These are phyloP conservation scores for Claviceps sp. DNA, from an alignment of 2,329 filamentous ascomycete species.

Conservation along the genomic window DNA sequence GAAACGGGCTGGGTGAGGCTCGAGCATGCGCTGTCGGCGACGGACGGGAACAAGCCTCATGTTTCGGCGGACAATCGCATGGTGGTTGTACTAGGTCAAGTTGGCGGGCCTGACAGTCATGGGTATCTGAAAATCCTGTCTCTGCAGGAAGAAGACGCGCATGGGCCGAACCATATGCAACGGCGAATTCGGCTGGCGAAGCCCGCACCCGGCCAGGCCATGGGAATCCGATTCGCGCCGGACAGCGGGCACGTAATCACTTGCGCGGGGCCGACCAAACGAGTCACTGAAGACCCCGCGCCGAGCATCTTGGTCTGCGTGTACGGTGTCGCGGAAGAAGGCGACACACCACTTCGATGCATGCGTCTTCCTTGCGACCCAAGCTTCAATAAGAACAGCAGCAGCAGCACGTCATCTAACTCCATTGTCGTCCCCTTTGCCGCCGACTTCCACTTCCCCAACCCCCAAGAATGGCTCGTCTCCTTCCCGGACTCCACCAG, in stretches of 20 bases:
- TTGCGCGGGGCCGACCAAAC: conserved; percentile 2
- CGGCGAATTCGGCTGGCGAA: neutral
- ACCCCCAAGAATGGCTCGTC: conserved; percentile 3
- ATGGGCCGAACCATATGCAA: neutral
- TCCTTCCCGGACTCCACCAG: conserved; percentile 5
- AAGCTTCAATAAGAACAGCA: neutral
- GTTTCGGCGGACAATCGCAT: conserved; percentile 4
- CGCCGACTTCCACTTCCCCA: conserved; percentile 5
- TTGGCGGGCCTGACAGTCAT: neutral
- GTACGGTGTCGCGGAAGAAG: neutral
- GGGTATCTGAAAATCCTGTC: conserved; percentile 1
- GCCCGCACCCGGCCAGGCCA: conserved; percentile 1
- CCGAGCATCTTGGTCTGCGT: conserved; percentile 3
- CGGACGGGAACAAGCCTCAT: conserved; percentile 3
- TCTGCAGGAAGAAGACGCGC: neutral
- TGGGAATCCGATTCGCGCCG: conserved; percentile 3
- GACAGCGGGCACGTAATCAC: conserved; percentile 4
- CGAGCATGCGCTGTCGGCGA: neutral
- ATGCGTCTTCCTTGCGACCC: neutral
- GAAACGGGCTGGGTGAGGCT: conserved; percentile 4
- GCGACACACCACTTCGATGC: neutral
- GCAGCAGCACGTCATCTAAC: neutral
- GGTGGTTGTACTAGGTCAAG: conserved; percentile 1
- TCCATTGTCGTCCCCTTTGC: neutral
- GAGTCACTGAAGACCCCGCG: neutral